Evolutionary conservation across 768 basidiomycete species (phyloP).

Genomic region (Lentinus brumalis): DNA sequence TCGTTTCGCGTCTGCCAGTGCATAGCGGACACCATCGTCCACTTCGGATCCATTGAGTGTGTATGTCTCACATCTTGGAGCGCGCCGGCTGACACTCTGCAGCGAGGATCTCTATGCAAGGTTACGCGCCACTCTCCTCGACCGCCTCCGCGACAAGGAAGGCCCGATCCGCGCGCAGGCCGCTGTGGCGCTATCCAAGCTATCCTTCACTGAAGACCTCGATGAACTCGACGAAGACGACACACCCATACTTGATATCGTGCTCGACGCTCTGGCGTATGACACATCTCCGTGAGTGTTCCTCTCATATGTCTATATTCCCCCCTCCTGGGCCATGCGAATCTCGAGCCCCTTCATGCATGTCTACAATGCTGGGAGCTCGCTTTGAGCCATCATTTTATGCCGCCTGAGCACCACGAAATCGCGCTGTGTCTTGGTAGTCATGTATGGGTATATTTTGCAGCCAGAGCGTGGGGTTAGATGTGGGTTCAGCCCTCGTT

Average conservation of each 20-base stretch:
- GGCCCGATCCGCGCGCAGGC: conserved; percentile 75
- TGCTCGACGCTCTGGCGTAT: conserved; percentile 65
- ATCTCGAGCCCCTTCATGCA: too few species aligned
- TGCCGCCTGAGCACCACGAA: too few species aligned
- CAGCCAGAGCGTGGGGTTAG: too few species aligned
- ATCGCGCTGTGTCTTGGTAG: too few species aligned
- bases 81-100: neutral
- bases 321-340: neutral
- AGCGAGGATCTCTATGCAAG: conserved; percentile 77
- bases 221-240: conserved; percentile 54
- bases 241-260: conserved; percentile 55
- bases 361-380: too few species aligned
- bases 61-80: conserved; percentile 29
- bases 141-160: conserved; percentile 82
- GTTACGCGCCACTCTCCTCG: conserved; percentile 66
- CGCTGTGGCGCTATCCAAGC: conserved; percentile 74
- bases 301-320: neutral
- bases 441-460: too few species aligned
- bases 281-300: conserved; percentile 75
- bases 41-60: conserved; percentile 86
- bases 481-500: too few species aligned
- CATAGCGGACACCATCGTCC: conserved; percentile 78
- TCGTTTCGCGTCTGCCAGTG: conserved; percentile 76
- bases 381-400: too few species aligned
- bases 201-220: conserved; percentile 70